A percentile compares a stretch with the other conserved stretches of the same genome.
Conservation (phyloP, 352 stramenopile genomes). For the Phytophthora citricola region DNA sequence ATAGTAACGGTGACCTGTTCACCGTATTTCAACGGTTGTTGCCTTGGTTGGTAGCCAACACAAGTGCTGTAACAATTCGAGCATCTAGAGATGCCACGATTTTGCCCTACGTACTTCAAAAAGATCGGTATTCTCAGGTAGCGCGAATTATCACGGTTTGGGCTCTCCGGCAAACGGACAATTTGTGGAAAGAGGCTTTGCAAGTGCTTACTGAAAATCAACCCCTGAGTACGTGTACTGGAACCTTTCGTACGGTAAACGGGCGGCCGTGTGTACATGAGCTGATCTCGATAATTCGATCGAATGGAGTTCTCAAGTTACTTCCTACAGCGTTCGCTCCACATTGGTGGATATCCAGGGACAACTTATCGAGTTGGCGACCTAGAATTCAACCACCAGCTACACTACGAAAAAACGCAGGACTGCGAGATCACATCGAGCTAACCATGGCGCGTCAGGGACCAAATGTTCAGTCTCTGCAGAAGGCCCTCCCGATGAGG, state of each 20-base stretch:
- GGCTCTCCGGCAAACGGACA: neutral
- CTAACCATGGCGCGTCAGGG: neutral
- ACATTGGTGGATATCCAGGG: neutral
- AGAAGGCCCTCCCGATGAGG: too few species aligned
- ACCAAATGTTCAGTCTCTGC: neutral
- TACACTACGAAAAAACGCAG: neutral
- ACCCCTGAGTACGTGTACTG: neutral
- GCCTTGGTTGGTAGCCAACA: neutral
- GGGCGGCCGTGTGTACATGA: neutral
- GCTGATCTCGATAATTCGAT: neutral
- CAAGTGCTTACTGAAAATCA: neutral
- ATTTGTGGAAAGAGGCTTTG: neutral
- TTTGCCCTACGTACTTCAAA: neutral
- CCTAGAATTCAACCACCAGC: neutral
- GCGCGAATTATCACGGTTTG: conserved; percentile 1
- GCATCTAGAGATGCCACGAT: neutral
- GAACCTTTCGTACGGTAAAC: neutral
- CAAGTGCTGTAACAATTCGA: neutral
- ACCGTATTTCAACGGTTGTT: neutral
- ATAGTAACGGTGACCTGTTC: neutral
- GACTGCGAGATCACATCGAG: neutral
- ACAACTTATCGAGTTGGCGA: neutral
- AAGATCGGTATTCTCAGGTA: neutral
- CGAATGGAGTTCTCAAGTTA: neutral
- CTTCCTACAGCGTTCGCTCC: neutral